Percentiles rank a stretch among this genome's conserved stretches.
These are phyloP conservation scores for Physcomitrellopsis africana DNA, from an alignment of 225 moss, liverwort and hornwort species.

Conservation along the genomic window DNA sequence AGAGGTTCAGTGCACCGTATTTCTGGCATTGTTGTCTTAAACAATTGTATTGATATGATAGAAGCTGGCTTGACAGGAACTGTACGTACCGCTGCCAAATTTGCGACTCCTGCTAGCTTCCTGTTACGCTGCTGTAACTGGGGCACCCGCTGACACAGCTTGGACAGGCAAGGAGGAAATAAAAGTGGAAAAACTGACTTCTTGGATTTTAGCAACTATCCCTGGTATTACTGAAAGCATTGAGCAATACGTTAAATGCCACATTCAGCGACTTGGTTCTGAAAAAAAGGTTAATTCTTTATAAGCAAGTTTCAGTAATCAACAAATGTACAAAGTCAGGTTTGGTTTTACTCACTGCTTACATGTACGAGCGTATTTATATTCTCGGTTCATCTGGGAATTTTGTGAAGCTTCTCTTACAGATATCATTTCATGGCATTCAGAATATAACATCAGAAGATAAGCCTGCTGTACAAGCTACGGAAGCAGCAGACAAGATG, in stretches of 20 bases:
- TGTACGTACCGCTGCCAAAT: constrained; percentile 52
- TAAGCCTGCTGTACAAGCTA: constrained; percentile 28
- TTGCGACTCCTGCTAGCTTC: constrained; percentile 51
- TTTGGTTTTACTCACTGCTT: constrained; percentile 8
- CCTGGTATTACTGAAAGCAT: constrained; percentile 77
- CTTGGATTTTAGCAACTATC: constrained; percentile 75
- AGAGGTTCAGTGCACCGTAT: neutral
- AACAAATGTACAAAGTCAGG: neutral
- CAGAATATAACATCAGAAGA: constrained; percentile 35
- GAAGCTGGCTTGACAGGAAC: constrained; percentile 40
- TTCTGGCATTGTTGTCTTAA: constrained; percentile 1
- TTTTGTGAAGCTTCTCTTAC: constrained; percentile 26
- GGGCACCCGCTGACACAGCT: constrained; percentile 40
- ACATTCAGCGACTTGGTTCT: constrained; percentile 57
- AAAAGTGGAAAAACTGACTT: constrained; percentile 57
- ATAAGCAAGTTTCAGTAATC: constrained; percentile 24
- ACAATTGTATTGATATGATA: neutral
- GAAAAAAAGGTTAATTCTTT: constrained; percentile 41
- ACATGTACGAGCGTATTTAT: neutral
- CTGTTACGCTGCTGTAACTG: constrained; percentile 41
- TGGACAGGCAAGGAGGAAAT: constrained; percentile 65
- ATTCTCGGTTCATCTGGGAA: constrained; percentile 2
- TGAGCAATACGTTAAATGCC: constrained; percentile 66
- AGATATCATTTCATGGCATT: constrained; percentile 19
- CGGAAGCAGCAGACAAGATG: constrained; percentile 25